A percentile compares a stretch with the other conserved stretches of the same genome.
These are phyloP conservation scores for Prosopis cineraria DNA, from an alignment of 306 rosid species.

Conservation along the genomic window DNA sequence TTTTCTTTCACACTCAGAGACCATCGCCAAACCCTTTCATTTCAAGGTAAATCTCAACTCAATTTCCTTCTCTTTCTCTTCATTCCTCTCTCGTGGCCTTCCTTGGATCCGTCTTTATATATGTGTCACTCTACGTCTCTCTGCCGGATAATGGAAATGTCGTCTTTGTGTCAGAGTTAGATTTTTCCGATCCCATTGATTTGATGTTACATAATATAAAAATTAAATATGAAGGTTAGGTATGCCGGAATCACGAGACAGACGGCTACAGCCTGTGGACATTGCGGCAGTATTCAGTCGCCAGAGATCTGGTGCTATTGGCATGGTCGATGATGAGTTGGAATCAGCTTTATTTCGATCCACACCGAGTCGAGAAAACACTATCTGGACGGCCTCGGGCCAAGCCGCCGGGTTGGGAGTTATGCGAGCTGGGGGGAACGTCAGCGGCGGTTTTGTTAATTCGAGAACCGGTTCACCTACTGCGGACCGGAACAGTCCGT, in stretches of 20 bases:
- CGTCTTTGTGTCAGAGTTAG: neutral
- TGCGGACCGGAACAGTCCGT: constrained; percentile 28
- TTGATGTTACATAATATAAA: neutral
- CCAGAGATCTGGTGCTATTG: constrained; percentile 36
- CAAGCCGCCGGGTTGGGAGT: constrained; percentile 34
- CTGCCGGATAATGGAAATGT: neutral
- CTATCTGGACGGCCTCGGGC: neutral
- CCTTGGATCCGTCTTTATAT: neutral
- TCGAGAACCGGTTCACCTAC: constrained; percentile 31
- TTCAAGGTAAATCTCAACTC: neutral
- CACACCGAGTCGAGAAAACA: constrained; percentile 6
- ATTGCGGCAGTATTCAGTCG: constrained; percentile 39
- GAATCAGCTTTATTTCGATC: constrained; percentile 31
- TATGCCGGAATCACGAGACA: constrained; percentile 75
- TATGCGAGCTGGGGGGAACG: constrained; percentile 14
- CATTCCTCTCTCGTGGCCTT: neutral
- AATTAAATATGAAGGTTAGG: constrained; percentile 12
- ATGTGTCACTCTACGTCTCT: no score
- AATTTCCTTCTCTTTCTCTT: neutral
- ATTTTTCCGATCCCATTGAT: neutral
- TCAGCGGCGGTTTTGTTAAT: constrained; percentile 32
- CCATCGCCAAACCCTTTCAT: neutral
- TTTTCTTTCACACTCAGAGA: neutral
- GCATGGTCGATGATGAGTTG: constrained; percentile 21
- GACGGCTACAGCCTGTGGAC: constrained; percentile 50